Conservation (phyloP, 148 eudicot genomes). For the Spergularia marina region DNA sequence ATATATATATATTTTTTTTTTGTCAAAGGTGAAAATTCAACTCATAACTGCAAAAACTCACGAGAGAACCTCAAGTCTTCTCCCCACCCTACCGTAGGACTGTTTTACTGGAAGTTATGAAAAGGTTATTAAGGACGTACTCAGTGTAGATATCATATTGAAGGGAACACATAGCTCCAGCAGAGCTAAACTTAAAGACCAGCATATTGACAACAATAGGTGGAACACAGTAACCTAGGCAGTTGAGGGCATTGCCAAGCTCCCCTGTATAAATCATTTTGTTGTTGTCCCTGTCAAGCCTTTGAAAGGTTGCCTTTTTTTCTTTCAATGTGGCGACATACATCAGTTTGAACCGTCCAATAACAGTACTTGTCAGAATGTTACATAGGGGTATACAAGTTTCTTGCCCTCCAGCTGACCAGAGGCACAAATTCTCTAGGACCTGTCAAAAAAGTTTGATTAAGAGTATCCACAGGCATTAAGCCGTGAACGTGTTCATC, state of each 20-base stretch:
- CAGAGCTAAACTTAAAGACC: constrained; percentile 59
- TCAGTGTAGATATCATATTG: constrained; percentile 84
- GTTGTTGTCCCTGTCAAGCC: constrained; percentile 71
- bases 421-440: constrained; percentile 28
- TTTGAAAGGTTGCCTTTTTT: constrained; percentile 46
- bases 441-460: background rate
- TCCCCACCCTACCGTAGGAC: no score
- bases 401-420: constrained; percentile 15
- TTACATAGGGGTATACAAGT: no score
- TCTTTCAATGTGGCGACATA: background rate
- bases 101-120: no score
- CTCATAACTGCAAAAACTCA: no score
- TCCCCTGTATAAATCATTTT: constrained; percentile 67
- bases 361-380: background rate
- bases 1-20: no score
- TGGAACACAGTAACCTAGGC: constrained; percentile 67
- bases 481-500: background rate
- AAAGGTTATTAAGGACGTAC: constrained; percentile 32
- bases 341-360: background rate
- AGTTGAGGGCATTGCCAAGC: constrained; percentile 55
- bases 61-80: no score
- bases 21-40: no score
- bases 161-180: constrained; percentile 45
- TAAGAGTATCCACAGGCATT: background rate
- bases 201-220: constrained; percentile 57